These are phyloP conservation scores for Colletotrichum kahawae DNA, from an alignment of 2,329 filamentous ascomycete species.

Conservation along the genomic window DNA sequence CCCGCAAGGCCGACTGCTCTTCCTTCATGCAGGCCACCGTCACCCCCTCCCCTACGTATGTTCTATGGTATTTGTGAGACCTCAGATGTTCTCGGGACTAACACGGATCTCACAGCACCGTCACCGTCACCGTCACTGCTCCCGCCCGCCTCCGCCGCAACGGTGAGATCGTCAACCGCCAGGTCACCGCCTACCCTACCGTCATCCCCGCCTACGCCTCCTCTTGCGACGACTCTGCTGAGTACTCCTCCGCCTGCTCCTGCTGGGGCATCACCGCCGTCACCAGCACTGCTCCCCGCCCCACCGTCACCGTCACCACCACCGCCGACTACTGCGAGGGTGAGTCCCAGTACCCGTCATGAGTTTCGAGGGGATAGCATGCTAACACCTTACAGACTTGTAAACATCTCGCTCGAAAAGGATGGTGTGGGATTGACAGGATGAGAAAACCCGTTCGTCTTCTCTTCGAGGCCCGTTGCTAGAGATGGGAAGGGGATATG, in stretches of 20 bases:
- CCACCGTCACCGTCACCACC: slow-evolving; percentile 46
- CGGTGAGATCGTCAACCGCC: slow-evolving; percentile 27
- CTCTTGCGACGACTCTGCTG: slow-evolving; percentile 34
- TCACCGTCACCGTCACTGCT: slow-evolving; percentile 40
- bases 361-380: not conserved
- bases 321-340: slow-evolving; percentile 46
- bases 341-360: not conserved
- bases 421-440: not conserved
- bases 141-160: slow-evolving; percentile 33
- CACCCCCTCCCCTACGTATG: slow-evolving; percentile 45
- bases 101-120: slow-evolving; percentile 34
- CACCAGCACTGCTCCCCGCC: slow-evolving; percentile 40
- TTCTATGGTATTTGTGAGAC: not conserved
- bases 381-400: not conserved
- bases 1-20: slow-evolving; percentile 44
- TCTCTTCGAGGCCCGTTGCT: not conserved
- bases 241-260: slow-evolving; percentile 47
- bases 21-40: slow-evolving; percentile 45
- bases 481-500: not conserved
- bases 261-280: slow-evolving; percentile 49
- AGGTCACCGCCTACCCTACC: slow-evolving; percentile 35
- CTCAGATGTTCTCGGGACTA: not conserved
- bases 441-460: not conserved
- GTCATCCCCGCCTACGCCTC: slow-evolving; percentile 46
- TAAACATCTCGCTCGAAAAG: not conserved